Base-by-base conservation (phyloP, 2,329 filamentous ascomycete genomes). In the Aspergillus ochraceus region DNA sequence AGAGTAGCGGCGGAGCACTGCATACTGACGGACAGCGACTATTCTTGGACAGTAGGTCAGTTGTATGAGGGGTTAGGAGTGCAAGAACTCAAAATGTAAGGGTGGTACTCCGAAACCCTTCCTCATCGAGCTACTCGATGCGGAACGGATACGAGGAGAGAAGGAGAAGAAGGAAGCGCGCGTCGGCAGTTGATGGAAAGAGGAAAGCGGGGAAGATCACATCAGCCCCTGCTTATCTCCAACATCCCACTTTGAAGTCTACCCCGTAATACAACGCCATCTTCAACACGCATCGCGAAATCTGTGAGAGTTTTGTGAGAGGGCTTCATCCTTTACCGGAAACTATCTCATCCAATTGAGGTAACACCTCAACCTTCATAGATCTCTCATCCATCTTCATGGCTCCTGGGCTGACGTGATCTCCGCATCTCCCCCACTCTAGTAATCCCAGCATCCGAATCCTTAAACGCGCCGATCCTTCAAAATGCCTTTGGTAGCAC, bases 401-500 rank as follows among this genome's bases (percentile, higher is more conserved):
- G 14, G 19, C 17, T 47, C 45, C 45, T 20, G 19, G 22, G 20
- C 45, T 47, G 19, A 47, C 45, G 45, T 47, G 19, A 47, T 47
- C 20, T 47, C 45, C 12, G 45, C 45, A 20, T 22, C 20, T 6
- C 19, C 19, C 19, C 45, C 45, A 24, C 17, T 6, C 6, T n/a
- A 42, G 36, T 42, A 17, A 8, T 3, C 14, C 36, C 36, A 39
- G 14, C 36, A 14, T 11, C 14, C 36, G 14, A 17, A 17, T 39
- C 36, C 11, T 39, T 39, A n/a, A 11, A 42, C 36, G 36, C 17
- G 45, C 45, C 19, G 45, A 47, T 47, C 45, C 19, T 47, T 42
- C 53, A 32, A 20, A 17, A 78, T 77, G 76, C 74, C 74, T 66
- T 68, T 78, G 30, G 60, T 78, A 50, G 71, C 67, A 36, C 75